Evolutionary conservation across 768 basidiomycete species (phyloP).

Genomic region (Kwoniella sp.): DNA sequence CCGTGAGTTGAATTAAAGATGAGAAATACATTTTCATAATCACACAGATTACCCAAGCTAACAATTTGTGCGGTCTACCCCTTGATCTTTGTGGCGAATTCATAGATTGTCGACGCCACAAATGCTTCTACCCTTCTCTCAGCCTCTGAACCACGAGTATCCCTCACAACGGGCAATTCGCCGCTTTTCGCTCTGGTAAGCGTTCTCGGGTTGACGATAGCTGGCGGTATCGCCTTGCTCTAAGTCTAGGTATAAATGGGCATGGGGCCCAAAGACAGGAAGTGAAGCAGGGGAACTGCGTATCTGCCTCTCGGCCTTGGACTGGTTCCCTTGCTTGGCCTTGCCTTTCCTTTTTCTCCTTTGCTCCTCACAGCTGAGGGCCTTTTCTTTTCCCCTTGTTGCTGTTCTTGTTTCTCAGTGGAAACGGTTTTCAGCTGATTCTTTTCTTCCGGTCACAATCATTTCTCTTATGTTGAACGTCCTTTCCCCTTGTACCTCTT

Average conservation of each 20-base stretch:
- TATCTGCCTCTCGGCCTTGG: no score
- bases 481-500: no score
- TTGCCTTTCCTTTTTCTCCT: no score
- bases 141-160: background rate
- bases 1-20: conserved; percentile 32
- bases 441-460: no score
- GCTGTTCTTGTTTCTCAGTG: no score
- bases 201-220: background rate
- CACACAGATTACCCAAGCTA: background rate
- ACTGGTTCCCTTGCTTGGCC: no score
- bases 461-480: no score
- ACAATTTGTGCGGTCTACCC: background rate
- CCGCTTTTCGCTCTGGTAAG: background rate
- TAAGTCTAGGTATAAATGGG: background rate
- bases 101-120: conserved; percentile 12
- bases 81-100: background rate
- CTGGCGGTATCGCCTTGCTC: background rate
- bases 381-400: no score
- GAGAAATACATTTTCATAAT: no score
- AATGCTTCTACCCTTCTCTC: conserved; percentile 23
- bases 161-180: background rate
- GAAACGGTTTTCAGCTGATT: no score
- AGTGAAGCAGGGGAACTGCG: background rate
- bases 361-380: no score
- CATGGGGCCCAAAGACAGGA: background rate